phyloP scores from a whole-genome alignment of 2,329 filamentous ascomycete genomes.

The Hymenoscyphus repandus region DNA sequence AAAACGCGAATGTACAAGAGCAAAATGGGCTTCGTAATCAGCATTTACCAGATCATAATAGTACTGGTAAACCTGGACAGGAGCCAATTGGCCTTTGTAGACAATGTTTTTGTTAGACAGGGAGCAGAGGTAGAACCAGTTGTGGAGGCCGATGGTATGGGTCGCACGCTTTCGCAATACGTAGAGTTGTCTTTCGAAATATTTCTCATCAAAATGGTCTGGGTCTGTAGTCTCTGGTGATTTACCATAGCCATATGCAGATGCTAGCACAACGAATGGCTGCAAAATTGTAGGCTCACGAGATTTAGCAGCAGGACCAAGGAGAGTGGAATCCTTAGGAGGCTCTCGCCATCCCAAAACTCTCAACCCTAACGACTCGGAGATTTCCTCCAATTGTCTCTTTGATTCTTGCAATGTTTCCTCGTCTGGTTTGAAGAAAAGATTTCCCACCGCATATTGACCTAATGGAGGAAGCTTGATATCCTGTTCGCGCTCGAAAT shows the following conservation, averaged over 20 bases:
- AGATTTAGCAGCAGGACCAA: slow-evolving; percentile 87
- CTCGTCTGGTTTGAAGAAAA: slow-evolving; percentile 97
- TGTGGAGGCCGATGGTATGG: slow-evolving; percentile 89
- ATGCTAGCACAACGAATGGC: slow-evolving; percentile 85
- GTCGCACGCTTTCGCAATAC: slow-evolving; percentile 91
- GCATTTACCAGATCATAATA: slow-evolving; percentile 96
- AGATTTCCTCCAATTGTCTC: slow-evolving; percentile 88
- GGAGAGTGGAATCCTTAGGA: slow-evolving; percentile 84
- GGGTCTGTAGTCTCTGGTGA: slow-evolving; percentile 74
- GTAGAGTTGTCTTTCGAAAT: slow-evolving; percentile 91
- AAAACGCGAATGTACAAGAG: slow-evolving; percentile 93
- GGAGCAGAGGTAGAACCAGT: slow-evolving; percentile 98
- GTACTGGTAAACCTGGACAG: slow-evolving; percentile 95
- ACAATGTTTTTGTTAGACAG: slow-evolving; percentile 96
- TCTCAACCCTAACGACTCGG: slow-evolving; percentile 78
- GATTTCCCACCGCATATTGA: slow-evolving; percentile 93
- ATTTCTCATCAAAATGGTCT: slow-evolving; percentile 74
- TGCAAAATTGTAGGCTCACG: slow-evolving; percentile 93
- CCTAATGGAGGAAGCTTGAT: slow-evolving; percentile 81
- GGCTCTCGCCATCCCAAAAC: slow-evolving; percentile 96
- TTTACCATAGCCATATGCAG: slow-evolving; percentile 76
- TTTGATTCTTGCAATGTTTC: slow-evolving; percentile 87
- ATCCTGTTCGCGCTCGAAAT: slow-evolving; percentile 87
- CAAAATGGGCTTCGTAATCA: slow-evolving; percentile 96
- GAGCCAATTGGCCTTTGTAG: slow-evolving; percentile 94